Conservation (phyloP, 805 yeast species). For the Candida palmyrensis region DNA sequence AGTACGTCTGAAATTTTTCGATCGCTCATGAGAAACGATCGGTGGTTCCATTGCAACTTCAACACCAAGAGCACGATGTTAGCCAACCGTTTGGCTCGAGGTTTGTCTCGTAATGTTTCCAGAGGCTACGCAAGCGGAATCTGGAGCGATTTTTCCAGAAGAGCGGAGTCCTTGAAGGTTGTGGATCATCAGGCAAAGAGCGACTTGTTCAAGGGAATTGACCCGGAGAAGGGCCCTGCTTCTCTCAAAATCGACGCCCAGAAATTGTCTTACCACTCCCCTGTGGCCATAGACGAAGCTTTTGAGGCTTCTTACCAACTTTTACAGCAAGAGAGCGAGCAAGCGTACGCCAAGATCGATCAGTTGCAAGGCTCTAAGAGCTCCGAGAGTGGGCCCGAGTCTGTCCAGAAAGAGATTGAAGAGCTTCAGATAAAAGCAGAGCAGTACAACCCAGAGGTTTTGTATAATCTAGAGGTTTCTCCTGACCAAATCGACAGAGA, state of each 20-base stretch:
- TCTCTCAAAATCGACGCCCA: slow-evolving; percentile 40
- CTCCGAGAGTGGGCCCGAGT: slow-evolving; percentile 13
- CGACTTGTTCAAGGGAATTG: slow-evolving; percentile 19
- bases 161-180: slow-evolving; percentile 25
- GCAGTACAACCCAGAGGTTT: slow-evolving; percentile 76
- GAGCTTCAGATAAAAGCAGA: slow-evolving; percentile 57
- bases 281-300: slow-evolving; percentile 64
- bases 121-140: slow-evolving; percentile 13
- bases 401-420: slow-evolving; percentile 13
- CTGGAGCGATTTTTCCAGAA: slow-evolving; percentile 29
- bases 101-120: not conserved
- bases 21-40: too few species aligned
- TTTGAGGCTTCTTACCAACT: slow-evolving; percentile 64
- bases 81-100: not conserved
- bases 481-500: slow-evolving; percentile 53
- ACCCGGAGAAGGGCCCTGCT: slow-evolving; percentile 43
- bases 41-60: too few species aligned
- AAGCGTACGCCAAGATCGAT: slow-evolving; percentile 35
- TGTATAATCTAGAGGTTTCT: slow-evolving; percentile 52
- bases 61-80: too few species aligned
- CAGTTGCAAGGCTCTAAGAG: too few species aligned
- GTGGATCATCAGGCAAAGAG: slow-evolving; percentile 14
- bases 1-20: too few species aligned
- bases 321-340: slow-evolving; percentile 45
- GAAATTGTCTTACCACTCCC: slow-evolving; percentile 57